A percentile compares a stretch with the other conserved stretches of the same genome.
Conservation (phyloP, 805 yeast species). For the Cyberlindnera euphorbiiphila region DNA sequence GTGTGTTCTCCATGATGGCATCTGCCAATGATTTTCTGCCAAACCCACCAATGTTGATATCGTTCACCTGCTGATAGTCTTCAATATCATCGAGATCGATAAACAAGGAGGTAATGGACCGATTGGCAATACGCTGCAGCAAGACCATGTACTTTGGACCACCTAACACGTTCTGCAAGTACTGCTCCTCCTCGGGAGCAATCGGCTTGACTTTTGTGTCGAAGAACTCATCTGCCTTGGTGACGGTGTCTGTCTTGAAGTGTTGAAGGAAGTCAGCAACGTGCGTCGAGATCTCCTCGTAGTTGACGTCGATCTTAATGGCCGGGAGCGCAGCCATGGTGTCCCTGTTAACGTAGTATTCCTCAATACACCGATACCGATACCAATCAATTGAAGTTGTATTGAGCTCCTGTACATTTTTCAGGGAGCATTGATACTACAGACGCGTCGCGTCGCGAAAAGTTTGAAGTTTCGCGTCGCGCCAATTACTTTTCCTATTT, state of each 20-base stretch:
- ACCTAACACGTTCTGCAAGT: conserved; percentile 19
- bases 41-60: conserved; percentile 26
- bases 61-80: conserved; percentile 53
- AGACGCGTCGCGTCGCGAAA: conserved; percentile 3
- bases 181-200: conserved; percentile 26
- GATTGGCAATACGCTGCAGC: conserved; percentile 78
- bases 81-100: conserved; percentile 85
- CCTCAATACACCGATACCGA: no score
- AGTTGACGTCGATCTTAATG: conserved; percentile 69
- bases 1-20: conserved; percentile 66
- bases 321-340: conserved; percentile 46
- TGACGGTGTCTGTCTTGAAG: conserved; percentile 45
- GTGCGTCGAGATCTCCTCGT: conserved; percentile 54
- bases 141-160: conserved; percentile 74
- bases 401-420: no score
- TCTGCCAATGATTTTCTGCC: conserved; percentile 43
- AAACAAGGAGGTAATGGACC: conserved; percentile 64
- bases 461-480: neutral
- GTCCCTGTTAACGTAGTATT: conserved; percentile 23
- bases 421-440: neutral
- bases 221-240: conserved; percentile 32
- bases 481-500: conserved; percentile 5
- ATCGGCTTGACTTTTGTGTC: conserved; percentile 31
- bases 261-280: conserved; percentile 65
- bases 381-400: no score